These are phyloP conservation scores for Sporothrix pallida DNA, from an alignment of 2,329 filamentous ascomycete genomes.

Conservation along the genomic window DNA sequence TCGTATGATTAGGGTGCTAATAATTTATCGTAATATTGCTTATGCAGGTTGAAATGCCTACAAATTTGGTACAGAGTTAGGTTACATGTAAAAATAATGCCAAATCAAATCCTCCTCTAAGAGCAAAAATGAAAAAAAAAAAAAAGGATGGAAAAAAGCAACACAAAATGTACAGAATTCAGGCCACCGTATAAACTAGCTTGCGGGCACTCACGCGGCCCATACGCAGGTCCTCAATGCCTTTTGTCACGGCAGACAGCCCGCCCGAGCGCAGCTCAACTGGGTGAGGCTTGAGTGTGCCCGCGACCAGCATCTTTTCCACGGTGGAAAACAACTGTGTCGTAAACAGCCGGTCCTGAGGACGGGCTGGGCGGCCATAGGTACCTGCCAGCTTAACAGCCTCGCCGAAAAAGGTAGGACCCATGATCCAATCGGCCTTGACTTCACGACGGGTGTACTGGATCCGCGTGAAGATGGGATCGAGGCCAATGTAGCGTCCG, in stretches of 20 bases:
- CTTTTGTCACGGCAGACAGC: slow-evolving; percentile 30
- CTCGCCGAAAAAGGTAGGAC: slow-evolving; percentile 33
- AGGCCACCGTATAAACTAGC: slow-evolving; percentile 32
- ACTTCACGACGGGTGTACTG: slow-evolving; percentile 36
- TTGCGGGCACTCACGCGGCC: slow-evolving; percentile 34
- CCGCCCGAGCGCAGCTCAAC: slow-evolving; percentile 34
- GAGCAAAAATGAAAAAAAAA: not conserved
- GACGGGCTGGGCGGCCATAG: slow-evolving; percentile 34
- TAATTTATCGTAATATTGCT: not conserved
- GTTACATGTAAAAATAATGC: slow-evolving; percentile 9
- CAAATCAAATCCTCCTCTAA: not conserved
- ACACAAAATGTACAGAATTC: not conserved
- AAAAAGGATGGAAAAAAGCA: not conserved
- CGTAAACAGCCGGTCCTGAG: slow-evolving; percentile 35
- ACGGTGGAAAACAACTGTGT: slow-evolving; percentile 26
- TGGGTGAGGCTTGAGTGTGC: slow-evolving; percentile 34
- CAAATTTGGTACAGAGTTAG: not conserved
- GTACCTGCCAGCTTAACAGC: slow-evolving; percentile 34
- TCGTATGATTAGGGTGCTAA: not conserved
- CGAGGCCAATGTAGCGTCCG: slow-evolving; percentile 35
- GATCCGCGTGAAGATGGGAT: slow-evolving; percentile 34
- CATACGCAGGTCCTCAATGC: slow-evolving; percentile 35
- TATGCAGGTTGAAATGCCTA: not conserved
- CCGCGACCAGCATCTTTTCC: slow-evolving; percentile 33
- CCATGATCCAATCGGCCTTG: slow-evolving; percentile 34